These are phyloP conservation scores for Penstemon barbatus DNA, from an alignment of 257 asterid species.

Conservation along the genomic window DNA sequence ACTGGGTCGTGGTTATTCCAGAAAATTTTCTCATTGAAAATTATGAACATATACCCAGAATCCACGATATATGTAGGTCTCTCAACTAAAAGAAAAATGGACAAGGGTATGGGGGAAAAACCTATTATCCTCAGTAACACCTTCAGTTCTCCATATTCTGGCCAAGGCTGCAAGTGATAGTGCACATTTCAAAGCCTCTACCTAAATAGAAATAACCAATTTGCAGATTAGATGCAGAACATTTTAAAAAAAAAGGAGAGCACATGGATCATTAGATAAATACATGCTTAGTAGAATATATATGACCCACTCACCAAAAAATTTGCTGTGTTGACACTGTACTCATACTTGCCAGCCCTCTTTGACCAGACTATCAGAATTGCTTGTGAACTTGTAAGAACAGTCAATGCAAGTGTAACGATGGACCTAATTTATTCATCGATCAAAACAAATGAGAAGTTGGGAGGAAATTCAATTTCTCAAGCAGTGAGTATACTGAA, in stretches of 20 bases:
- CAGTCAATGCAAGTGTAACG: conserved; percentile 81
- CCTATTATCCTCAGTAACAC: conserved; percentile 97
- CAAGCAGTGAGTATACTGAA: conserved; percentile 18
- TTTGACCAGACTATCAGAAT: conserved; percentile 99
- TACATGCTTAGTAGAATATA: conserved; percentile 12
- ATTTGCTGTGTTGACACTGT: conserved; percentile 97
- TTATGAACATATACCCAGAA: not conserved
- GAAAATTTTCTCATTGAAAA: conserved; percentile 12
- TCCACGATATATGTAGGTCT: conserved; percentile 4
- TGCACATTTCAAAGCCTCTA: conserved; percentile 90
- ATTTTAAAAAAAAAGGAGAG: conserved; percentile 2
- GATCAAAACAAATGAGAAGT: conserved; percentile 8
- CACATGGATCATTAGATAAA: not conserved
- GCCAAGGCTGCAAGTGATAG: conserved; percentile 84
- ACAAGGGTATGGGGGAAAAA: conserved; percentile 22
- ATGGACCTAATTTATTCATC: conserved; percentile 52
- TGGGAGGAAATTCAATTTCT: conserved; percentile 6
- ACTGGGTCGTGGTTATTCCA: not conserved
- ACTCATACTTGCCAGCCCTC: conserved; percentile 98
- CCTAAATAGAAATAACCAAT: conserved; percentile 46
- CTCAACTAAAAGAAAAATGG: conserved; percentile 25
- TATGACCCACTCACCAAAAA: conserved; percentile 75
- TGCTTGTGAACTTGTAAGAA: conserved; percentile 97
- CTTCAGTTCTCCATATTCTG: conserved; percentile 84
- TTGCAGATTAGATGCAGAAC: conserved; percentile 20